Percentiles rank a stretch among this genome's conserved stretches.
phyloP scores from a whole-genome alignment of 106 monocot genomes.

The Posidonia australis region DNA sequence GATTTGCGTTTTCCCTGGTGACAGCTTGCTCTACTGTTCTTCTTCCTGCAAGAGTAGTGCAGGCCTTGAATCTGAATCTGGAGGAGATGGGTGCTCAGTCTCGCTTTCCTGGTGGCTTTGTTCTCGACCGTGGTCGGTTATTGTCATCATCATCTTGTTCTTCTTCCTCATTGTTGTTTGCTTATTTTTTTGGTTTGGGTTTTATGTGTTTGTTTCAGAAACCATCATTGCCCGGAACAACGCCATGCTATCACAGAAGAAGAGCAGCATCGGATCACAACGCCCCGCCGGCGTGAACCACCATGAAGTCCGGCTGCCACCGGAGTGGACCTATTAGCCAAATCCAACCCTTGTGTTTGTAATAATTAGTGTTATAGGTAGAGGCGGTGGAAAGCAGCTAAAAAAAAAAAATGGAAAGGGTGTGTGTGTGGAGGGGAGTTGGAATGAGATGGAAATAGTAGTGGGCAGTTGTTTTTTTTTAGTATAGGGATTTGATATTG shows the following conservation, averaged over 20 bases:
- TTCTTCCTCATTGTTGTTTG: background rate
- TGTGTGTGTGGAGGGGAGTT: too few species aligned
- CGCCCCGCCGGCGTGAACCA: background rate
- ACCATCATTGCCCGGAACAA: constrained; percentile 1
- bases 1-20: background rate
- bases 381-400: too few species aligned
- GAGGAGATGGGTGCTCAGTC: constrained; percentile 19
- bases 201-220: background rate
- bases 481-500: too few species aligned
- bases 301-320: constrained; percentile 7
- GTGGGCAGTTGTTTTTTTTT: too few species aligned
- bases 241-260: constrained; percentile 2
- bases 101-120: constrained; percentile 14
- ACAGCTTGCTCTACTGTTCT: constrained; percentile 58
- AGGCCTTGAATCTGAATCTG: constrained; percentile 51
- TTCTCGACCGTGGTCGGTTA: constrained; percentile 33
- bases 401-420: too few species aligned
- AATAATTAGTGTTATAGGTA: too few species aligned
- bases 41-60: constrained; percentile 55
- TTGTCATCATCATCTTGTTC: background rate
- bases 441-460: too few species aligned
- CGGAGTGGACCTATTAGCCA: constrained; percentile 20
- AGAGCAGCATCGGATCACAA: background rate
- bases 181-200: background rate
- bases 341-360: too few species aligned